phyloP scores from a whole-genome alignment of 164 flowering plant species.

The Malania oleifera region DNA sequence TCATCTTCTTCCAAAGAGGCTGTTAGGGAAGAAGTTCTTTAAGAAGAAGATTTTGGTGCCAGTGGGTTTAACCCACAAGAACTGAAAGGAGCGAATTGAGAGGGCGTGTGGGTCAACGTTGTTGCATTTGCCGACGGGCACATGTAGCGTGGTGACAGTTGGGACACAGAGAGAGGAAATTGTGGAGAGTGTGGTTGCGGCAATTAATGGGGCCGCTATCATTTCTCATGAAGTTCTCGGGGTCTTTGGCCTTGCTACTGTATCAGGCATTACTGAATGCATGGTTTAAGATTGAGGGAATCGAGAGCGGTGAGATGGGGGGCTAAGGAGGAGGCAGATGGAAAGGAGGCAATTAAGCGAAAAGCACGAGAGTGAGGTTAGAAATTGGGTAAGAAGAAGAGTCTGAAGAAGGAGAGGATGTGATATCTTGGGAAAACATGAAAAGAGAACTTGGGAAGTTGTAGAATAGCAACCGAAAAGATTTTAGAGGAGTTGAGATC shows the following conservation, averaged over 20 bases:
- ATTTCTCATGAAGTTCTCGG: not conserved
- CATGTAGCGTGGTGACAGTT: not conserved
- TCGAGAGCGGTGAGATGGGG: not conserved
- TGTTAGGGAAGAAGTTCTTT: not conserved
- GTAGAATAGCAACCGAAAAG: too few relatives aligned
- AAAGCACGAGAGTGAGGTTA: not conserved
- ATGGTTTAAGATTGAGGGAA: not conserved
- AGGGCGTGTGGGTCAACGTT: not conserved
- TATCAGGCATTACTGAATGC: not conserved
- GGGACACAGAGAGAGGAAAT: not conserved
- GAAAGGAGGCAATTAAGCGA: not conserved
- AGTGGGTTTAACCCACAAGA: not conserved
- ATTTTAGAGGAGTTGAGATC: too few relatives aligned
- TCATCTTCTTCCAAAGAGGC: not conserved
- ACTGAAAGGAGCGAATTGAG: constrained; percentile 1
- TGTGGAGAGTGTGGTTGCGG: constrained; percentile 2
- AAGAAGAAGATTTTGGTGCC: not conserved
- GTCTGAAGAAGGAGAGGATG: not conserved
- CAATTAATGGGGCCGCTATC: not conserved
- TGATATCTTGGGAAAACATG: too few relatives aligned
- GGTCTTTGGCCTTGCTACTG: not conserved
- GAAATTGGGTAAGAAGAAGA: not conserved
- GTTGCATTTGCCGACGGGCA: not conserved
- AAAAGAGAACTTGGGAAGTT: too few relatives aligned
- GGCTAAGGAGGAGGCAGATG: not conserved